Percentiles rank a stretch among this genome's conserved stretches.
These are phyloP conservation scores for Ulmus americana DNA, from an alignment of 331 rosid species.

Conservation along the genomic window DNA sequence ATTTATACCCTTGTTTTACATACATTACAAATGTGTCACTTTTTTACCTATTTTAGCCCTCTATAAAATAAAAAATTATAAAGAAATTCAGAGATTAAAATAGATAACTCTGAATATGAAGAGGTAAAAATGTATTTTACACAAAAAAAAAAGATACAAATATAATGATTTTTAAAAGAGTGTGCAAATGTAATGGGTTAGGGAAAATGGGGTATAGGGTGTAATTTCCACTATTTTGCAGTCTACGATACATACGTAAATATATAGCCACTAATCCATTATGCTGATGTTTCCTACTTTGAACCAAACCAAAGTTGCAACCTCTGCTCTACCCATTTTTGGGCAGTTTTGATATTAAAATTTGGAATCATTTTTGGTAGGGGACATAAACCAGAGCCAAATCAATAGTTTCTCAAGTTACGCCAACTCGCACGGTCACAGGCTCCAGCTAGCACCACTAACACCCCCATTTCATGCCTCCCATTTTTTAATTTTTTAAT, in stretches of 20 bases:
- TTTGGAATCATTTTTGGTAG: neutral
- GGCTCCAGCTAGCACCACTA: conserved; percentile 28
- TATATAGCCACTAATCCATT: too few species aligned
- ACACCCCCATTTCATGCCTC: conserved; percentile 25
- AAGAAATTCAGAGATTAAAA: too few species aligned
- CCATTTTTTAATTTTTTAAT: neutral
- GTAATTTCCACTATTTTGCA: too few species aligned
- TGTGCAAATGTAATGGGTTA: too few species aligned
- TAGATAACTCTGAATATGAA: too few species aligned
- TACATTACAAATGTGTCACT: too few species aligned
- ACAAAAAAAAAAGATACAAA: too few species aligned
- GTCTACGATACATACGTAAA: neutral
- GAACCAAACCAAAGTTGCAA: neutral
- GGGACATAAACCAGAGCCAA: neutral
- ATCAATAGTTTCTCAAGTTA: neutral
- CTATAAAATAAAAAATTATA: too few species aligned
- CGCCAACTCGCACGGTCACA: conserved; percentile 24
- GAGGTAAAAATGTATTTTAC: too few species aligned
- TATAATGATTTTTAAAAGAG: neutral
- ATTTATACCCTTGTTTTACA: too few species aligned
- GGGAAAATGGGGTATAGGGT: too few species aligned
- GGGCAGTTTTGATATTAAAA: neutral
- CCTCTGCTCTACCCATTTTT: neutral
- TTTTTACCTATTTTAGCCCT: too few species aligned
- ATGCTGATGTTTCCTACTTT: neutral